Conservation (phyloP, 2,329 filamentous ascomycete genomes). For the Delphinella strobiligena region DNA sequence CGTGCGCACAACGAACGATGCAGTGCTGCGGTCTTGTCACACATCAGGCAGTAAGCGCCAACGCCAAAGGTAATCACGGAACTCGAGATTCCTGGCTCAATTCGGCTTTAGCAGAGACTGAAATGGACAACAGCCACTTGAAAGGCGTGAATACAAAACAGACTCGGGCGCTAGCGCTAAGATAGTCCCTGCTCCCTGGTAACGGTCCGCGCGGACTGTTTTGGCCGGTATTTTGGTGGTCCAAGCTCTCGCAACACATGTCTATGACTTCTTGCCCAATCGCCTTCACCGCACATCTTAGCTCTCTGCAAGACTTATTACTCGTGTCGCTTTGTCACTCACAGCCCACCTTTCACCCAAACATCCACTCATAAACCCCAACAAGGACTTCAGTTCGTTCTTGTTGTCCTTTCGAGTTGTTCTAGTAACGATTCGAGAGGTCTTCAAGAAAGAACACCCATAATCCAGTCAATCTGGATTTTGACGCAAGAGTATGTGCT, state of each 20-base stretch:
- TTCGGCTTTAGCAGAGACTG: not conserved
- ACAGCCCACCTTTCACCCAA: not conserved
- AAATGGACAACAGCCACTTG: not conserved
- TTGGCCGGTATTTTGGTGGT: not conserved
- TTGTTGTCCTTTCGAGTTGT: slow-evolving; percentile 14
- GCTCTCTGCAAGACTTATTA: not conserved
- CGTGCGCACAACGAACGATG: too few species aligned
- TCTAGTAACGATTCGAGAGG: slow-evolving; percentile 14
- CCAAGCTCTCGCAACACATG: not conserved
- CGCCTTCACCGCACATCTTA: not conserved
- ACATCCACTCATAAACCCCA: not conserved
- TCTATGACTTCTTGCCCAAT: not conserved
- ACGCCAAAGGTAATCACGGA: too few species aligned
- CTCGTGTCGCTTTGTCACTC: not conserved
- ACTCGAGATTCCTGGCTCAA: not conserved
- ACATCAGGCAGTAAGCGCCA: too few species aligned
- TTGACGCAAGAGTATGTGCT: slow-evolving; percentile 12
- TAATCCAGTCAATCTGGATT: slow-evolving; percentile 13
- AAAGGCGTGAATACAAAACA: too few species aligned
- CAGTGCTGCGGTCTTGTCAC: too few species aligned
- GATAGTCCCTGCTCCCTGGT: not conserved
- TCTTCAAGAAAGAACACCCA: slow-evolving; percentile 10
- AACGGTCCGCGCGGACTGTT: not conserved
- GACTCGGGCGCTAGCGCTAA: too few species aligned
- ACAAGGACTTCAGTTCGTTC: slow-evolving; percentile 11